A percentile compares a stretch with the other conserved stretches of the same genome.
Evolutionary conservation across 345 rosid genomes (phyloP).

Genomic region (Heritiera fomes): DNA sequence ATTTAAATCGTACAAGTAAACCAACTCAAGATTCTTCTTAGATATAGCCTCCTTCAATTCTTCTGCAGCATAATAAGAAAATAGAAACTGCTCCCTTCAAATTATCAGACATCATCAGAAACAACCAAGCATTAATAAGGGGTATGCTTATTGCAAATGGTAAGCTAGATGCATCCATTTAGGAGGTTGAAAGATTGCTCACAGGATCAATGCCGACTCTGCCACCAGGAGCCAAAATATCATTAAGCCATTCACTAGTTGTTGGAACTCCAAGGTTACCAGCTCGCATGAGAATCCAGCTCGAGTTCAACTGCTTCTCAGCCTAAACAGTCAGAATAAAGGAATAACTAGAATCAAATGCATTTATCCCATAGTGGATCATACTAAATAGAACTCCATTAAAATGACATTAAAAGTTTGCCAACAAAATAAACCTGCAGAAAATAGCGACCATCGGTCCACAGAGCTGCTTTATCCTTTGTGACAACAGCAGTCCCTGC

Average conservation of each 20-base stretch:
- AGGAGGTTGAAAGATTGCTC: conserved; percentile 47
- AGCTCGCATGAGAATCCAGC: conserved; percentile 95
- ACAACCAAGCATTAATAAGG: conserved; percentile 23
- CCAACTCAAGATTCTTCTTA: conserved; percentile 76
- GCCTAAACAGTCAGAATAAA: conserved; percentile 48
- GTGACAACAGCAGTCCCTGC: conserved; percentile 85
- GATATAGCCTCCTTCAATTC: conserved; percentile 82
- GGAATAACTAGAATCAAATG: conserved; percentile 1
- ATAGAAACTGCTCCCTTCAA: conserved; percentile 98
- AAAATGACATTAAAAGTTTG: background rate
- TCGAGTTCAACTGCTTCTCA: conserved; percentile 73
- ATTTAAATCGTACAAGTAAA: conserved; percentile 69
- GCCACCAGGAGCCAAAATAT: conserved; percentile 80
- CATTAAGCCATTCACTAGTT: conserved; percentile 82
- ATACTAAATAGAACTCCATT: background rate
- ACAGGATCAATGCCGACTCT: conserved; percentile 96
- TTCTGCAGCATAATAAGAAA: conserved; percentile 92
- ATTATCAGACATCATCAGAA: conserved; percentile 29
- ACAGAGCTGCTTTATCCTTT: conserved; percentile 86
- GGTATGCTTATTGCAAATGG: background rate
- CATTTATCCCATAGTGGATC: background rate
- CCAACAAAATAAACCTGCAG: conserved; percentile 67
- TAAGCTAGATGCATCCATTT: conserved; percentile 1
- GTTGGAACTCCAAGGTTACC: conserved; percentile 89
- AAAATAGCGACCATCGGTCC: conserved; percentile 98